Evolutionary conservation across 2,329 filamentous ascomycete species (phyloP).

Genomic region (Stromatinia cepivora): DNA sequence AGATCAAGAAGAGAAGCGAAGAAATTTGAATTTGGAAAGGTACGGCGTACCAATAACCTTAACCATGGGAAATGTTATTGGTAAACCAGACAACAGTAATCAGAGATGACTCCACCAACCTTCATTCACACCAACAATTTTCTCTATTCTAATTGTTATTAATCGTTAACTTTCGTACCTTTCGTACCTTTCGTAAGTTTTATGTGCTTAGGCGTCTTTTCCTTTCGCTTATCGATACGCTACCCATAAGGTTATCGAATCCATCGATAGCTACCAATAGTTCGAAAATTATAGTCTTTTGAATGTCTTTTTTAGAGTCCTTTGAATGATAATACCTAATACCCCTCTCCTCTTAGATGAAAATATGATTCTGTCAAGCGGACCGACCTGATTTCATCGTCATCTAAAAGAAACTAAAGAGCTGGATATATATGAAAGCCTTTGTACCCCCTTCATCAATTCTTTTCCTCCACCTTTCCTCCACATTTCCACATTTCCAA

Average conservation of each 20-base stretch:
- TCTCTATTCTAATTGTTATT: background rate
- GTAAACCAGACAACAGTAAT: background rate
- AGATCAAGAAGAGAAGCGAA: background rate
- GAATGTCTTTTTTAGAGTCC: too few relatives aligned
- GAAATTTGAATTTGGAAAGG: background rate
- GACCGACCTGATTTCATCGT: background rate
- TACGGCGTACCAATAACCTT: background rate
- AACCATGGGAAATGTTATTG: too few relatives aligned
- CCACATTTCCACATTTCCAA: too few relatives aligned
- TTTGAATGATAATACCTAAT: too few relatives aligned
- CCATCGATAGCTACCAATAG: background rate
- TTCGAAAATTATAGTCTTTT: background rate
- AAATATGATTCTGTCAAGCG: background rate
- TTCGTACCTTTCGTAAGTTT: background rate
- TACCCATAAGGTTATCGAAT: background rate
- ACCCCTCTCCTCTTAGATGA: too few relatives aligned
- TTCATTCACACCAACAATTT: background rate
- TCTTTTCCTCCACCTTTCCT: background rate
- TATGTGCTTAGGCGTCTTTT: background rate
- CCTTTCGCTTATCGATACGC: slow-evolving; percentile 17
- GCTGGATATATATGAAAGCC: background rate
- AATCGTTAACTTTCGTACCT: background rate
- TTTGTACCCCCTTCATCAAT: background rate
- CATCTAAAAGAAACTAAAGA: background rate
- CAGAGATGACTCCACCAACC: background rate